These are phyloP conservation scores for Epichloe bromicola DNA, from an alignment of 2,329 filamentous ascomycete species.

Conservation along the genomic window DNA sequence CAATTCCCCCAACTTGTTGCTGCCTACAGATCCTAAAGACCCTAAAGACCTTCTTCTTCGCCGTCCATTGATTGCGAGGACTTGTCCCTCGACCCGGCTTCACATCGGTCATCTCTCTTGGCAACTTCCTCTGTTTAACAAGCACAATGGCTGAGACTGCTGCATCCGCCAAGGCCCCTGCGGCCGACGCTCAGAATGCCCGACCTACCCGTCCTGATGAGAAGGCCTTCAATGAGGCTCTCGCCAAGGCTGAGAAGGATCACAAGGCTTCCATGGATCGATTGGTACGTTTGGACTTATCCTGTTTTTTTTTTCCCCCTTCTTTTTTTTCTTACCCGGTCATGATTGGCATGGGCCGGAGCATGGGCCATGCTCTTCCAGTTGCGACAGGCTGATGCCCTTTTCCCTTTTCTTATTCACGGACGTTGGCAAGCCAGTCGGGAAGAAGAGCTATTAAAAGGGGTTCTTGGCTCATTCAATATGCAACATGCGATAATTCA, in stretches of 20 bases:
- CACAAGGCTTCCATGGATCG: constrained; percentile 62
- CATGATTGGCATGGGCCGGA: neutral
- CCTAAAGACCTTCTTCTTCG: neutral
- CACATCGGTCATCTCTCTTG: constrained; percentile 9
- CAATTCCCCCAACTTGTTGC: neutral
- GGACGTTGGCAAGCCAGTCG: no score
- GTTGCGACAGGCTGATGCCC: neutral
- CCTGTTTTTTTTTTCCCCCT: neutral
- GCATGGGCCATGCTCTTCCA: neutral
- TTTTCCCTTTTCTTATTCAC: neutral
- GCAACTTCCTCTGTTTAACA: constrained; percentile 7
- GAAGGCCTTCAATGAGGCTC: constrained; percentile 64
- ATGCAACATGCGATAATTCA: neutral
- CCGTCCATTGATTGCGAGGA: constrained; percentile 4
- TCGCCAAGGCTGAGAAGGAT: constrained; percentile 76
- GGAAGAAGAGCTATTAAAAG: no score
- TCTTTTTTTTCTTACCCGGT: neutral
- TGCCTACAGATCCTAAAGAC: neutral
- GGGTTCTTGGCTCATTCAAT: neutral
- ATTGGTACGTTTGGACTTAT: constrained; percentile 21
- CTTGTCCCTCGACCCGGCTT: constrained; percentile 5
- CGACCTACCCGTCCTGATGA: constrained; percentile 84
- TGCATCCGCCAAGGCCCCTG: constrained; percentile 29
- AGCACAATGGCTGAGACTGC: constrained; percentile 32
- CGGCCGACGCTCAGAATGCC: constrained; percentile 28